A percentile compares a stretch with the other conserved stretches of the same genome.
These are phyloP conservation scores for Pisolithus albus DNA, from an alignment of 768 basidiomycete species.

Conservation along the genomic window DNA sequence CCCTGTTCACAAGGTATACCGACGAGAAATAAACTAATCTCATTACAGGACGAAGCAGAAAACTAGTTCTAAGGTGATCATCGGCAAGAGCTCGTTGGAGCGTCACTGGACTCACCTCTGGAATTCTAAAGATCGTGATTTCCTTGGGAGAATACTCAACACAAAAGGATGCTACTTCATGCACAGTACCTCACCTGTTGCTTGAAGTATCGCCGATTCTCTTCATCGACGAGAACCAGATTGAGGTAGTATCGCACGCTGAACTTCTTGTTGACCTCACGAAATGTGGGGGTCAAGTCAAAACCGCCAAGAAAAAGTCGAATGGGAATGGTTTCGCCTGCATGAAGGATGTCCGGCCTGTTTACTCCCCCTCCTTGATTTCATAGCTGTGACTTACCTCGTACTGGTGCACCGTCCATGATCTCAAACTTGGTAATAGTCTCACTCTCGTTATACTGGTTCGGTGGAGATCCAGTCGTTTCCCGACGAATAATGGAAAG, in stretches of 20 bases:
- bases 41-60: neutral
- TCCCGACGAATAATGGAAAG: constrained; percentile 95
- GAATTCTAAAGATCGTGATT: constrained; percentile 88
- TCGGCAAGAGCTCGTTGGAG: constrained; percentile 3
- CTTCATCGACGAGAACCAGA: constrained; percentile 94
- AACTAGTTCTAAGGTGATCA: constrained; percentile 29
- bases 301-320: constrained; percentile 97
- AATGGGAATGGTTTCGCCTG: constrained; percentile 97
- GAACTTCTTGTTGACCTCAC: constrained; percentile 99
- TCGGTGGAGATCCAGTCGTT: constrained; percentile 96
- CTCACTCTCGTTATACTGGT: constrained; percentile 98
- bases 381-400: constrained; percentile 45
- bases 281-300: constrained; percentile 96
- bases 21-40: neutral
- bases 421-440: constrained; percentile 99
- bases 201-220: constrained; percentile 96
- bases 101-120: constrained; percentile 48
- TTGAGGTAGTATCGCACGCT: constrained; percentile 96
- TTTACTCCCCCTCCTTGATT: neutral
- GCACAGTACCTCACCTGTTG: constrained; percentile 60
- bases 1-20: neutral
- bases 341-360: neutral
- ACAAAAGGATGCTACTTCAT: neutral
- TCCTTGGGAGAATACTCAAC: constrained; percentile 38
- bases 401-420: constrained; percentile 97